phyloP scores from a whole-genome alignment of 1,284 basidiomycete species.

The Ustilago trichophora region DNA sequence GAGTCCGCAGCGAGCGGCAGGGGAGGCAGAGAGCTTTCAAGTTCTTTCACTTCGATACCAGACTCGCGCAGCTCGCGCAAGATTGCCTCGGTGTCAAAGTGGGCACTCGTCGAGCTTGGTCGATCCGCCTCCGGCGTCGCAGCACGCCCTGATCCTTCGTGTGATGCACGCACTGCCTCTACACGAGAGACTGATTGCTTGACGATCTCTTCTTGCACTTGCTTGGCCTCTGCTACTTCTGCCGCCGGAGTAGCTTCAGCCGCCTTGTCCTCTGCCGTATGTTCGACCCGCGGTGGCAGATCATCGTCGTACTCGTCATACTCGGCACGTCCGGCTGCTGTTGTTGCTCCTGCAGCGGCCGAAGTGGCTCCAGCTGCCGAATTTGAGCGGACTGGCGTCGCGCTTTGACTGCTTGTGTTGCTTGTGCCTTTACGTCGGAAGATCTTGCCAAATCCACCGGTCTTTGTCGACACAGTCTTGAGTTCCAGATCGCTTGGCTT shows the following conservation, averaged over 20 bases:
- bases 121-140: slow-evolving; percentile 44
- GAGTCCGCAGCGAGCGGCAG: slow-evolving; percentile 32
- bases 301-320: slow-evolving; percentile 59
- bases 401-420: slow-evolving; percentile 10
- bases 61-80: slow-evolving; percentile 57
- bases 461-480: slow-evolving; percentile 47
- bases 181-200: slow-evolving; percentile 31
- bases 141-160: slow-evolving; percentile 16
- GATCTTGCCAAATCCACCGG: slow-evolving; percentile 57
- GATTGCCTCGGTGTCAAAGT: slow-evolving; percentile 59
- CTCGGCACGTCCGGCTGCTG: slow-evolving; percentile 10
- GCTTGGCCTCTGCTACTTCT: slow-evolving; percentile 27
- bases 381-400: slow-evolving; percentile 11
- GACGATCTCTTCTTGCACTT: slow-evolving; percentile 34
- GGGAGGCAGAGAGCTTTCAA: slow-evolving; percentile 56
- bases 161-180: slow-evolving; percentile 32
- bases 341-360: not conserved
- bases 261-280: slow-evolving; percentile 1
- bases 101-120: slow-evolving; percentile 30
- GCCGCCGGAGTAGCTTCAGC: not conserved
- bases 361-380: slow-evolving; percentile 12
- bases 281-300: slow-evolving; percentile 49
- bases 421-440: slow-evolving; percentile 41
- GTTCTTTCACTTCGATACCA: slow-evolving; percentile 59
- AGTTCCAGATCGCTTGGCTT: slow-evolving; percentile 30